Conservation (phyloP, 2,329 filamentous ascomycete genomes). For the Niveomyces coronatus region DNA sequence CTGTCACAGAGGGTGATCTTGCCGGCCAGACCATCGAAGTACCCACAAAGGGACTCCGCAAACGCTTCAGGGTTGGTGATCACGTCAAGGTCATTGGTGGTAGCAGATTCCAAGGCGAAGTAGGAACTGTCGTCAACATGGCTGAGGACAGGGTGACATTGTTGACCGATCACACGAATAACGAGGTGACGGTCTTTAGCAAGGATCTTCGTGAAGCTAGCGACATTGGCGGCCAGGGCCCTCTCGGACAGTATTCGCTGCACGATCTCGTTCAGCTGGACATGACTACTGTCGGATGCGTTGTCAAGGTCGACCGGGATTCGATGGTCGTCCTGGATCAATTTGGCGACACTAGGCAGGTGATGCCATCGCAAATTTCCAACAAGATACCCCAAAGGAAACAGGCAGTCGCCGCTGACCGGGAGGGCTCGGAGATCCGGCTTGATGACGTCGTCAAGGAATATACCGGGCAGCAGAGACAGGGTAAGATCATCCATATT, state of each 20-base stretch:
- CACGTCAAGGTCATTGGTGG: constrained; percentile 98
- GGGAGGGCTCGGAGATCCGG: constrained; percentile 86
- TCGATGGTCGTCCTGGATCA: constrained; percentile 85
- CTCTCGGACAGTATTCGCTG: constrained; percentile 79
- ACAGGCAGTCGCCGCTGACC: constrained; percentile 81
- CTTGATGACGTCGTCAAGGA: constrained; percentile 90
- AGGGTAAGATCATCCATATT: constrained; percentile 87
- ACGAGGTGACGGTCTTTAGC: constrained; percentile 94
- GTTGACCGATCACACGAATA: constrained; percentile 83
- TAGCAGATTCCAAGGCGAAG: constrained; percentile 86
- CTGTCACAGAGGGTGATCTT: constrained; percentile 74
- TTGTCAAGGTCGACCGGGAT: constrained; percentile 92
- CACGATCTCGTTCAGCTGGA: constrained; percentile 93
- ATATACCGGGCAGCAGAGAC: constrained; percentile 70
- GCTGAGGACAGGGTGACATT: constrained; percentile 87
- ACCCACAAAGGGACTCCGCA: constrained; percentile 82
- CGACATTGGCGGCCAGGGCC: constrained; percentile 78
- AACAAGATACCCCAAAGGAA: constrained; percentile 78
- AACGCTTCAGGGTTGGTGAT: constrained; percentile 86
- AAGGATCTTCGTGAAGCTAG: constrained; percentile 91
- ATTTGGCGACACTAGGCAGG: constrained; percentile 68
- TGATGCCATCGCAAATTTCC: constrained; percentile 84
- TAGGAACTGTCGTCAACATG: constrained; percentile 94
- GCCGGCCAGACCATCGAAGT: constrained; percentile 81
- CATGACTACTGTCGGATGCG: constrained; percentile 80